Base-by-base conservation (phyloP, 495 filamentous ascomycete species). In the Hyphodiscus hymeniophilus region DNA sequence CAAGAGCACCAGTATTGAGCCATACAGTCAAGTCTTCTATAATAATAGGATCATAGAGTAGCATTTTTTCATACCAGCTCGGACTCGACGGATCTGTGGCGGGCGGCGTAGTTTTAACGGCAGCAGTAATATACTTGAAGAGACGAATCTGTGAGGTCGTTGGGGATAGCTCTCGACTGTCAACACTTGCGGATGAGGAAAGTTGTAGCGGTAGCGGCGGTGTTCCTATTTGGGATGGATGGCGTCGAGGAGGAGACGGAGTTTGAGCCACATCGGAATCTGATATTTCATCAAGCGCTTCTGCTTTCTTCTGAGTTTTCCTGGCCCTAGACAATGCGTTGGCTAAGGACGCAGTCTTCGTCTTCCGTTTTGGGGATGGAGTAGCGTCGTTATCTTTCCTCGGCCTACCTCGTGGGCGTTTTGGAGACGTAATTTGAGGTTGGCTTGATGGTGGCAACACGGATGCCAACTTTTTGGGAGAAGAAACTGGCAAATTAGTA, bases 41-140 rank as follows among this genome's bases (percentile, higher is more conserved):
- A 0, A 92, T 71, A 32, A 98, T 84, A 0, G 94, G 89, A 52
- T 97, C 91, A 60, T 91, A 97, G 66, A 95, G 80, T 15, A 97
- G 71, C 38, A 98, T 95, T 63, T 89, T 91, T 68, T 95, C 84
- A 45, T 94, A 71, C 83, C 87, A 96, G 6, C 73, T 86, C 10
- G 77, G 80, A 26, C 66, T 62, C 21, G 49, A 47, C 4, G 64
- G 69, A 58, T 75, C 67, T 34, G 60, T 74, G 13, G 70, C 76
- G 47, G 57, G 75, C 23, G 68, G 72, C 51, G 65, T 67, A 7
- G 60, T 63, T 6, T 59, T 75, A 33, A 95, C 70, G 6, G 83
- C 81, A 32, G 70, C 67, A 2, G 82, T 87, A 45, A 95, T 87
- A 50, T 74, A 70, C 7, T 54, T 55, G 55, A 80, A 81, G 13